Percentiles rank a stretch among this genome's conserved stretches.
phyloP scores from a whole-genome alignment of 129 eudicot species.

The Artemisia tridentata region DNA sequence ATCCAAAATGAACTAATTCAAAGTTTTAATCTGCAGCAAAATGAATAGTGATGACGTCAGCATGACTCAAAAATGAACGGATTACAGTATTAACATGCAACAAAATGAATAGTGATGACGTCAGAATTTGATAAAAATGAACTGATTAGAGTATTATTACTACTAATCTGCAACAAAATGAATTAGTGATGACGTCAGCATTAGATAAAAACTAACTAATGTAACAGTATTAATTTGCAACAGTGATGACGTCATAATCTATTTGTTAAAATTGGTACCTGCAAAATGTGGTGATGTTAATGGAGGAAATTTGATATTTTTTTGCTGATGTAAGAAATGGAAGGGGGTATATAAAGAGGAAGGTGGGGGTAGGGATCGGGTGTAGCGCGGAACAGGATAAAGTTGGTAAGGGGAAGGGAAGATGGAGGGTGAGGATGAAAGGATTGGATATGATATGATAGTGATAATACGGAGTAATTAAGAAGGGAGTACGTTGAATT shows the following conservation, averaged over 20 bases:
- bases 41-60: too few relatives aligned
- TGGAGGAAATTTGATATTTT: neutral
- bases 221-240: too few relatives aligned
- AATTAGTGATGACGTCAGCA: neutral
- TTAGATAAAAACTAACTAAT: too few relatives aligned
- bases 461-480: slow-evolving; percentile 18
- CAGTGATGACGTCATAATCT: too few relatives aligned
- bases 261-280: neutral
- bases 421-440: slow-evolving; percentile 20
- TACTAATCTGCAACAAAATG: too few relatives aligned
- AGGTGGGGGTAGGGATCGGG: slow-evolving; percentile 26
- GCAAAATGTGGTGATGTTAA: neutral
- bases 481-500: neutral
- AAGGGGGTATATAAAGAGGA: slow-evolving; percentile 24
- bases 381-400: slow-evolving; percentile 27
- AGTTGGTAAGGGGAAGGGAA: slow-evolving; percentile 24
- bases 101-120: too few relatives aligned
- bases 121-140: too few relatives aligned
- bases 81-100: too few relatives aligned
- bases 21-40: too few relatives aligned
- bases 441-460: neutral
- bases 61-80: too few relatives aligned
- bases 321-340: slow-evolving; percentile 25
- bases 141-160: too few relatives aligned
- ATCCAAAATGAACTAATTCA: too few relatives aligned